phyloP scores from a whole-genome alignment of 2,329 filamentous ascomycete species.

The Ceratocystis albifundus region DNA sequence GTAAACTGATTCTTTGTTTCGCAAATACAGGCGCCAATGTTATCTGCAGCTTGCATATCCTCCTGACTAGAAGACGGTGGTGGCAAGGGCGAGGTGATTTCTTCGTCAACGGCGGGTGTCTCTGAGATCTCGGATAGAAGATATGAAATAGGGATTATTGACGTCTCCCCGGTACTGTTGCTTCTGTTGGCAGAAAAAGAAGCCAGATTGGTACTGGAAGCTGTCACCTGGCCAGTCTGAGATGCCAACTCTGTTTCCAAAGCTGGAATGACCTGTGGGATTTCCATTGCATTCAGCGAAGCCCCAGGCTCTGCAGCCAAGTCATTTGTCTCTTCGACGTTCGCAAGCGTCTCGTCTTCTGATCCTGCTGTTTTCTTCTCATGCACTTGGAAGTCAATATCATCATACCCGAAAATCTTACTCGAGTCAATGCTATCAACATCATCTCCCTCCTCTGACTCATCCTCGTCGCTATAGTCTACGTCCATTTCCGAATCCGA shows the following conservation, averaged over 20 bases:
- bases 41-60: background rate
- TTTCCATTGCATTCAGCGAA: no score
- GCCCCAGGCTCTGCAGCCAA: background rate
- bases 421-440: background rate
- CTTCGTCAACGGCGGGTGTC: background rate
- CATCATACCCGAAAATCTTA: background rate
- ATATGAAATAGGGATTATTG: conserved; percentile 4
- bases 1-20: background rate
- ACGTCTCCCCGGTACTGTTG: background rate
- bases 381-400: background rate
- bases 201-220: background rate
- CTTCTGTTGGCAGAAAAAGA: background rate
- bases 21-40: background rate
- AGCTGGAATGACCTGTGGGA: background rate
- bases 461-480: background rate
- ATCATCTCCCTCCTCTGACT: background rate
- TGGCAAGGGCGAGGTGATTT: background rate
- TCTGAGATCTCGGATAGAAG: background rate
- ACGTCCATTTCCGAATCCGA: background rate
- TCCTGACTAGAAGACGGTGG: background rate
- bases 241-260: background rate
- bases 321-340: background rate
- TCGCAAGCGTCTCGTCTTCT: background rate
- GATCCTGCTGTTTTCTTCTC: background rate
- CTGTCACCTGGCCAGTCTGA: background rate